Evolutionary conservation across 1,139 yeast genomes (phyloP), one percentile per base, ranked within the genome.

Genomic region (Pichia sp.): DNA sequence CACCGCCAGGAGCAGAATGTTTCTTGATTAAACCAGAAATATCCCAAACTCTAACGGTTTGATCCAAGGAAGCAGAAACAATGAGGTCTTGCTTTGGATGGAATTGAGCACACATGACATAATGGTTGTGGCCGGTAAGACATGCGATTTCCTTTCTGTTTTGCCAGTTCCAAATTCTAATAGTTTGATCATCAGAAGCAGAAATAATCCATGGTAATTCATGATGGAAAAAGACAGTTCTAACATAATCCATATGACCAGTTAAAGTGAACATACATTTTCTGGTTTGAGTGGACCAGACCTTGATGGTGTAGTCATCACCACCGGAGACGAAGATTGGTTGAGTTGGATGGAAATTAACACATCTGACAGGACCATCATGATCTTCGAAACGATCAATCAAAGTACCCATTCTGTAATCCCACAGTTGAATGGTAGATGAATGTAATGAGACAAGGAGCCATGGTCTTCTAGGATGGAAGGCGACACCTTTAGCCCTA

Each of bases 81-180:
- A 94, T 85, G 62, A 94, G 76, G 66, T 94, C 99, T 59, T 94
- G 97, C 42, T 83, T 75, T 38, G 97, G 98, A 66, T 94, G 99
- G 77, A 94, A 94, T 69, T 88, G 96, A 3, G 99, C 98, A 58
- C 95, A 86, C 95, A 93, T 88, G 51, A 94, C 98, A 67, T 94
- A 94, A 70, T 94, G 99, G 69, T 90, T 91, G 69, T 94, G 99
- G 52, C 99, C 99, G 8, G 99, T 93, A 60, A 94, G 74, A 62
- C 97, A 89, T 21, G 99, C 98, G 62, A 94, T 86, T 65, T 93
- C 98, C 67, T 90, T 95, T 59, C 99, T 84, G 66, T 91, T 91
- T 72, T 94, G 99, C 99, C 99, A 94, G 71, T 94, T 94, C 99
- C 99, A 94, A 59, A 94, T 93, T 65, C 99, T 79, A 58, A 94